Conservation (phyloP, 495 filamentous ascomycete genomes). For the Pseudomonodictys pantanalensis region DNA sequence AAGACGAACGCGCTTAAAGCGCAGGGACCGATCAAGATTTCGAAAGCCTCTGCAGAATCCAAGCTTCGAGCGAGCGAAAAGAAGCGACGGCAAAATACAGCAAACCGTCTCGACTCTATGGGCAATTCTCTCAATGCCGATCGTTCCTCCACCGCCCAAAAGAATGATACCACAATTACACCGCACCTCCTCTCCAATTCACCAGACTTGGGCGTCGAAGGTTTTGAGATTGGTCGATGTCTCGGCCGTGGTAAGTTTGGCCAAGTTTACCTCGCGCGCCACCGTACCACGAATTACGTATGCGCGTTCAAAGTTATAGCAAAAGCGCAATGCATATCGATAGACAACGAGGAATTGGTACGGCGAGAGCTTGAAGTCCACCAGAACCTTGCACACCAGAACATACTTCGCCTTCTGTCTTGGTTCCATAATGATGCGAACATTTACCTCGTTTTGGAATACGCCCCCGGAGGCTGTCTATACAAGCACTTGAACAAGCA, state of each 20-base stretch:
- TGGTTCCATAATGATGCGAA: conserved; percentile 79
- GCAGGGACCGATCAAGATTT: too few relatives aligned
- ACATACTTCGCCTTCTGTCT: conserved; percentile 15
- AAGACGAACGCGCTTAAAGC: background rate
- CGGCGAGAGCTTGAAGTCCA: conserved; percentile 21
- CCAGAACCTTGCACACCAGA: conserved; percentile 15
- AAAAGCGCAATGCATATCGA: conserved; percentile 5
- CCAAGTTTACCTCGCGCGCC: conserved; percentile 16
- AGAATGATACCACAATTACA: background rate
- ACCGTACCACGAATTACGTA: conserved; percentile 7
- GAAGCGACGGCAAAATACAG: too few relatives aligned
- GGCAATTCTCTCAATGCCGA: background rate
- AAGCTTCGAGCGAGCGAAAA: background rate
- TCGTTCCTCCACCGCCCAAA: background rate
- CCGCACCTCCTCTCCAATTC: conserved; percentile 25
- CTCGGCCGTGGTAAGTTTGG: conserved; percentile 27
- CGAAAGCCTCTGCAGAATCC: too few relatives aligned
- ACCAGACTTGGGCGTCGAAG: conserved; percentile 22
- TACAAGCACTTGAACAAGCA: conserved; percentile 79
- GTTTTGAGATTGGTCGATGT: conserved; percentile 19
- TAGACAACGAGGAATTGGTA: conserved; percentile 14
- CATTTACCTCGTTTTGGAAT: conserved; percentile 86
- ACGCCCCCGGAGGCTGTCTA: conserved; percentile 84
- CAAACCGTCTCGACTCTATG: too few relatives aligned
- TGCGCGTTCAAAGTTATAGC: conserved; percentile 20